phyloP scores from a whole-genome alignment of 2,329 filamentous ascomycete genomes.

The Corinectria fuckeliana region DNA sequence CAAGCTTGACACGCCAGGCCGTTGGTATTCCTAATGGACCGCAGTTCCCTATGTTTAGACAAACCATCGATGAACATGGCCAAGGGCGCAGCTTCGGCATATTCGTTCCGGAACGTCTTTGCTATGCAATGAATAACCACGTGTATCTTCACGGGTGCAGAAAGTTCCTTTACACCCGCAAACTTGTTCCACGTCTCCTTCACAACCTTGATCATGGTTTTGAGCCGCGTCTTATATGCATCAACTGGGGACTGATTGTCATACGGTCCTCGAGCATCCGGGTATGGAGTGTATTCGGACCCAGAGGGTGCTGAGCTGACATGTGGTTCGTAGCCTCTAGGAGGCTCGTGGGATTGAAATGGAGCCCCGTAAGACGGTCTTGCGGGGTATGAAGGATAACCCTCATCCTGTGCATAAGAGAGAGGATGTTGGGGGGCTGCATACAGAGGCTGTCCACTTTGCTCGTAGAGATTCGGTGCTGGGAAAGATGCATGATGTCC shows the following conservation, averaged over 20 bases:
- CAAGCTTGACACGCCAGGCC: slow-evolving; percentile 64
- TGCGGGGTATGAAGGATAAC: slow-evolving; percentile 22
- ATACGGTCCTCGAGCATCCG: neutral
- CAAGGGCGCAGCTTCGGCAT: slow-evolving; percentile 62
- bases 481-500: slow-evolving; percentile 14
- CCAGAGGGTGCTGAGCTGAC: neutral
- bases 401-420: slow-evolving; percentile 20
- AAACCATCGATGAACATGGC: slow-evolving; percentile 65
- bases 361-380: slow-evolving; percentile 8
- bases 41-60: slow-evolving; percentile 63
- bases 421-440: slow-evolving; percentile 11
- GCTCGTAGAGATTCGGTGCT: slow-evolving; percentile 11
- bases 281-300: slow-evolving; percentile 16
- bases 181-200: slow-evolving; percentile 69
- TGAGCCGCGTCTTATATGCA: slow-evolving; percentile 54
- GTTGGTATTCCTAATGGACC: slow-evolving; percentile 60
- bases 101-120: slow-evolving; percentile 62
- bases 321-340: slow-evolving; percentile 11
- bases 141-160: slow-evolving; percentile 67
- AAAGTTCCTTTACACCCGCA: slow-evolving; percentile 64
- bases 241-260: neutral
- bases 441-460: slow-evolving; percentile 20
- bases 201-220: slow-evolving; percentile 61
- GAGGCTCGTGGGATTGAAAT: slow-evolving; percentile 7
- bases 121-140: slow-evolving; percentile 69